Percentiles rank a stretch among this genome's conserved stretches.
Conservation (phyloP, 2,329 filamentous ascomycete genomes). For the Leptosphaerulina australis region DNA sequence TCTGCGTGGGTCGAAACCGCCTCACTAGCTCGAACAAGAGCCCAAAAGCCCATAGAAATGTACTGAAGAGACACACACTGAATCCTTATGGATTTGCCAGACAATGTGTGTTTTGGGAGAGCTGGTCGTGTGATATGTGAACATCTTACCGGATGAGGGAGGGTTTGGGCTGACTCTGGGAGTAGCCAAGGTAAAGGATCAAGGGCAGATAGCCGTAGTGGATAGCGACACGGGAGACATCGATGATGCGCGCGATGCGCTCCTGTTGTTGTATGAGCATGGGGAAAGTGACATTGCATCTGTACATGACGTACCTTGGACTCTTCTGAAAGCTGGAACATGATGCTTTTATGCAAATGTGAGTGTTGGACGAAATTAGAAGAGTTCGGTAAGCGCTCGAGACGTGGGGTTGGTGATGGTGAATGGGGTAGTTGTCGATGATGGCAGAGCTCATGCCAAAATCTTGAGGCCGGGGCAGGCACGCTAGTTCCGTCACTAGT, state of each 20-base stretch:
- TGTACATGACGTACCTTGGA: constrained; percentile 72
- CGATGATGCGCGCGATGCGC: constrained; percentile 96
- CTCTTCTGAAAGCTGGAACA: constrained; percentile 83
- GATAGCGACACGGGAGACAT: constrained; percentile 88
- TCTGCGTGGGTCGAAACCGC: too few species aligned
- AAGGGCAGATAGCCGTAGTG: constrained; percentile 98
- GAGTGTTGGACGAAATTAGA: constrained; percentile 2
- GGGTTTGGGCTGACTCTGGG: constrained; percentile 88
- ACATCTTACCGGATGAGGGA: constrained; percentile 70
- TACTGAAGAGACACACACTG: too few species aligned
- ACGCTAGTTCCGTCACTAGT: constrained; percentile 23
- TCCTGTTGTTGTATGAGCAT: constrained; percentile 65
- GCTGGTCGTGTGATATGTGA: background rate
- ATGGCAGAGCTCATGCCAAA: constrained; percentile 31
- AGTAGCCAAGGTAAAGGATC: constrained; percentile 97
- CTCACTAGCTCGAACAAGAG: too few species aligned
- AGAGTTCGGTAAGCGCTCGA: background rate
- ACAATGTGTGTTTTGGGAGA: too few species aligned
- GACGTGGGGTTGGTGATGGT: constrained; percentile 19
- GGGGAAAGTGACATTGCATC: background rate
- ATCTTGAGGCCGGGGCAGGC: constrained; percentile 24
- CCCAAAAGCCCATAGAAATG: too few species aligned
- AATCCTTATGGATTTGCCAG: too few species aligned
- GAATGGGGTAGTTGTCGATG: constrained; percentile 14
- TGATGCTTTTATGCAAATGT: constrained; percentile 43